Evolutionary conservation across 495 filamentous ascomycete genomes (phyloP), one percentile per base, ranked within the genome.

Genomic region (Neurospora pannonica): DNA sequence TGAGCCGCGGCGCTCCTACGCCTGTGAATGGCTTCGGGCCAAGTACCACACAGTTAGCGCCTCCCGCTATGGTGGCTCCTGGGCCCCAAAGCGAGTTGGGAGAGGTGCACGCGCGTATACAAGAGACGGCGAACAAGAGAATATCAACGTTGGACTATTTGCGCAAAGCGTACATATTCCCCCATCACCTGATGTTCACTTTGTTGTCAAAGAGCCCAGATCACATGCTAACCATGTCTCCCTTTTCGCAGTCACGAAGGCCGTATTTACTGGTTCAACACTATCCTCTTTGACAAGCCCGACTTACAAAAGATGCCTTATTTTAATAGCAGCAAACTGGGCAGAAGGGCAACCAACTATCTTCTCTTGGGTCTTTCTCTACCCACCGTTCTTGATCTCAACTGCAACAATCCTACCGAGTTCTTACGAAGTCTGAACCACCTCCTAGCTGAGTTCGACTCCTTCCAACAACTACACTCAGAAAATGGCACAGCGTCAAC

Each of bases 91-190:
- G 75, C 74, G 85, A 86, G 78, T 76, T 79, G 34, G 76, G 78
- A 21, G 78, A 80, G 9, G 71, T 86, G 17, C 95, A 93, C 81
- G 91, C 94, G 80, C 93, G 97, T 74, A 93, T 99, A 54, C 92
- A 96, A 67, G 95, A 98, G 38, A 89, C 92, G 80, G 91, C 93
- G 9, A 91, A 92, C 28, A 99, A 98, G 85, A 88, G 96, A 76
- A 97, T 98, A 84, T 93, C 94, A n/a, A 99, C 97, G 0, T 80
- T 99, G 37, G 93, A 97, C 78, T 99, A 98, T 77, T 82, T 99
- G 70, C 88, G 94, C 71, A 97, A 97, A 84, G 91, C 93, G 92
- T 97, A 83, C 67, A 31, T n/a, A 31, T 38, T 36, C 28, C 48
- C 62, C 8, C 17, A 42, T 42, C 43, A 38, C 28, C 71, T 69